A percentile compares a stretch with the other conserved stretches of the same genome.
These are phyloP conservation scores for Ceratobasidium sp. DNA, from an alignment of 1,284 basidiomycete genomes.

Conservation along the genomic window DNA sequence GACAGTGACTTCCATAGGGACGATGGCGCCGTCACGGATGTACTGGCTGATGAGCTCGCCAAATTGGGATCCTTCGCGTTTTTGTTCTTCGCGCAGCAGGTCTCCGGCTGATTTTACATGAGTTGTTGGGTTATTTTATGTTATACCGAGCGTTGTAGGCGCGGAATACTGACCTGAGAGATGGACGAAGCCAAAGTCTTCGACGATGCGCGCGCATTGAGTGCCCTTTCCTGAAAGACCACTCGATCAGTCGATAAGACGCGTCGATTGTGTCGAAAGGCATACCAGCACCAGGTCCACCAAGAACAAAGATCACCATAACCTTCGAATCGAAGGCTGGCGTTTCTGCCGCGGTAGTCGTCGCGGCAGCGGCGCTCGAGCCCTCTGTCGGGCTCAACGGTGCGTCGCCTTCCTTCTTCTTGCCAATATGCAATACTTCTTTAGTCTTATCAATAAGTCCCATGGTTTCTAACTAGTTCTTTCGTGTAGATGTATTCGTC, in stretches of 20 bases:
- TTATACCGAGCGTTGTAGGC: too few relatives aligned
- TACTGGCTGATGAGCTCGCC: slow-evolving; percentile 89
- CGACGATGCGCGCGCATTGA: slow-evolving; percentile 90
- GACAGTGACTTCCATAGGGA: slow-evolving; percentile 97
- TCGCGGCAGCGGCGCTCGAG: slow-evolving; percentile 15
- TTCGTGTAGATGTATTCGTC: slow-evolving; percentile 10
- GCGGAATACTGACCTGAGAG: slow-evolving; percentile 82
- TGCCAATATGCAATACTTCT: slow-evolving; percentile 60
- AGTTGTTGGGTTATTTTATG: not conserved
- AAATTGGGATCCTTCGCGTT: slow-evolving; percentile 86
- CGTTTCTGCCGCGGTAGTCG: slow-evolving; percentile 41
- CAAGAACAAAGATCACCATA: slow-evolving; percentile 94
- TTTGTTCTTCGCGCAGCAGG: slow-evolving; percentile 94
- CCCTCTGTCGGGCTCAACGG: slow-evolving; percentile 10
- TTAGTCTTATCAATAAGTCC: slow-evolving; percentile 67
- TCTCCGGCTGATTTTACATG: slow-evolving; percentile 81
- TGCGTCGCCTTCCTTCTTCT: slow-evolving; percentile 23
- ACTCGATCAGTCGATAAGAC: not conserved
- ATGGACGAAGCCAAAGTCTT: slow-evolving; percentile 92
- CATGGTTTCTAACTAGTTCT: slow-evolving; percentile 56
- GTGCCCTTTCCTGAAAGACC: slow-evolving; percentile 95
- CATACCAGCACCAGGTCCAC: slow-evolving; percentile 94
- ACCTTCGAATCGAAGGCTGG: slow-evolving; percentile 78
- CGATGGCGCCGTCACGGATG: slow-evolving; percentile 95
- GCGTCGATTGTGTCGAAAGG: not conserved